phyloP scores from a whole-genome alignment of 306 rosid species.

The Prinsepia uniflora region DNA sequence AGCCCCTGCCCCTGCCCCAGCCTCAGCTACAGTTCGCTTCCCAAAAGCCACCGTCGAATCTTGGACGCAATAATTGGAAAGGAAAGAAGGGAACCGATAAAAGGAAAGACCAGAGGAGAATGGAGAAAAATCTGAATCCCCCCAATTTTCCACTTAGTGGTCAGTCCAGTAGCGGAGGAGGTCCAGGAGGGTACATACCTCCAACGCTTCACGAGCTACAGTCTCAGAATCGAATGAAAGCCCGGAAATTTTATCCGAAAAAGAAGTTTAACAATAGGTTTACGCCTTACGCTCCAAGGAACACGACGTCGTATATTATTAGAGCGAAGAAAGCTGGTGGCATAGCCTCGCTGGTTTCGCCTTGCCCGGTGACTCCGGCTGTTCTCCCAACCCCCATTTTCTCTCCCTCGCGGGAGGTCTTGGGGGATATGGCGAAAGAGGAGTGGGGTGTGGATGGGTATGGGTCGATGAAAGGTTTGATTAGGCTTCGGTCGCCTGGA shows the following conservation, averaged over 20 bases:
- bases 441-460: conserved; percentile 86
- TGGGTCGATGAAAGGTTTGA: conserved; percentile 80
- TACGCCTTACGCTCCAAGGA: conserved; percentile 77
- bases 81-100: conserved; percentile 61
- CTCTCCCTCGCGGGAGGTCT: conserved; percentile 61
- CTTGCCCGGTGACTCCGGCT: conserved; percentile 80
- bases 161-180: conserved; percentile 26
- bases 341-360: conserved; percentile 76
- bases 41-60: conserved; percentile 26
- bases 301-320: conserved; percentile 69
- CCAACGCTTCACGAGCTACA: conserved; percentile 78
- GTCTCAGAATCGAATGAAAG: conserved; percentile 66
- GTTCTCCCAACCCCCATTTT: conserved; percentile 73
- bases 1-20: conserved; percentile 22
- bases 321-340: conserved; percentile 65
- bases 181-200: conserved; percentile 45
- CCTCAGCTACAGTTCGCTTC: conserved; percentile 32
- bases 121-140: conserved; percentile 38
- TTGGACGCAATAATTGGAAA: conserved; percentile 63
- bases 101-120: conserved; percentile 53
- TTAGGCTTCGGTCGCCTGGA: conserved; percentile 55
- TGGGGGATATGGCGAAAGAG: conserved; percentile 63
- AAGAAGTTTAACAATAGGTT: conserved; percentile 58
- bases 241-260: conserved; percentile 52
- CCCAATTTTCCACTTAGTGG: conserved; percentile 24